phyloP scores from a whole-genome alignment of 108 stramenopile species.

The Cyclotella baltica region DNA sequence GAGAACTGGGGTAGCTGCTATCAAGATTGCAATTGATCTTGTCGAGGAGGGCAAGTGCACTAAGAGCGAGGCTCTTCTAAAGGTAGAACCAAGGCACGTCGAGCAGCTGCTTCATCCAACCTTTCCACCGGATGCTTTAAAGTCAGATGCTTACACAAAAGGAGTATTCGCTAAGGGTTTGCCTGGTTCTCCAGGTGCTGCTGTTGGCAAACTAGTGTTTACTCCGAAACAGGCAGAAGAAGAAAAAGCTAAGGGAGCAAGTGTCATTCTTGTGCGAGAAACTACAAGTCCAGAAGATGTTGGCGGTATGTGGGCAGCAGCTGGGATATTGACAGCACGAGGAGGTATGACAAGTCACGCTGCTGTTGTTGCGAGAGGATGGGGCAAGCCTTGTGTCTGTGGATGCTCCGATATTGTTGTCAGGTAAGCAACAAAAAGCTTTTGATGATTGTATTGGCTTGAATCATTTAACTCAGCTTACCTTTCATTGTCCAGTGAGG shows the following conservation, averaged over 20 bases:
- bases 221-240: constrained; percentile 80
- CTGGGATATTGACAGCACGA: constrained; percentile 82
- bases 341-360: constrained; percentile 91
- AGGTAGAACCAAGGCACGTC: constrained; percentile 83
- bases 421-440: too few species aligned
- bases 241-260: constrained; percentile 60
- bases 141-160: constrained; percentile 63
- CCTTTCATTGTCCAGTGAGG: constrained; percentile 30
- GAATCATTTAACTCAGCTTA: background rate
- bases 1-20: constrained; percentile 84
- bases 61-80: constrained; percentile 77
- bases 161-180: constrained; percentile 83
- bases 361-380: constrained; percentile 90
- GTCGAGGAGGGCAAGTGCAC: constrained; percentile 81
- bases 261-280: constrained; percentile 84
- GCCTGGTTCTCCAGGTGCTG: constrained; percentile 87
- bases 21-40: constrained; percentile 84
- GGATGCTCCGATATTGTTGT: constrained; percentile 79
- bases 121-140: constrained; percentile 61
- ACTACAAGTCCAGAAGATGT: constrained; percentile 77
- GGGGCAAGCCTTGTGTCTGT: constrained; percentile 92
- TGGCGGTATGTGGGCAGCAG: constrained; percentile 87
- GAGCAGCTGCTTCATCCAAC: constrained; percentile 88
- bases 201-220: constrained; percentile 86
- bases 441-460: background rate